Evolutionary conservation across 2,329 filamentous ascomycete genomes (phyloP).

Genomic region (Trichoderma koningiopsis): DNA sequence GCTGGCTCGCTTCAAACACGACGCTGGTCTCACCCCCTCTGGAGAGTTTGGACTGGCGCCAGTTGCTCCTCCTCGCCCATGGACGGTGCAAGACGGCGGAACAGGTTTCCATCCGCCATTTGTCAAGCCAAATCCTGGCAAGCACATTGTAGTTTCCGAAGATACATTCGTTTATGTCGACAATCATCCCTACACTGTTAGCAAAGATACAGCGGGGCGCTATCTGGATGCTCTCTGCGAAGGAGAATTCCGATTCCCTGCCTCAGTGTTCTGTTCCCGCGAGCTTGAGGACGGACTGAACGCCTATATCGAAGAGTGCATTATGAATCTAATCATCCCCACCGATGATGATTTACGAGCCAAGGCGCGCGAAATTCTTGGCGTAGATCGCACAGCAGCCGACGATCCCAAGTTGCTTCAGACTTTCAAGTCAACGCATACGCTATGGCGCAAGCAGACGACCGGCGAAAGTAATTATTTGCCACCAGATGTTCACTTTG

Average conservation of each 20-base stretch:
- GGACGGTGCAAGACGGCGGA: conserved; percentile 8
- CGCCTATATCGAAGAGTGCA: conserved; percentile 10
- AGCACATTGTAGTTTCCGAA: not conserved
- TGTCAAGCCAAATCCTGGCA: not conserved
- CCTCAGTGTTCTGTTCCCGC: conserved; percentile 14
- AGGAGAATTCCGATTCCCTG: conserved; percentile 1
- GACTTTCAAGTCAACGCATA: conserved; percentile 11
- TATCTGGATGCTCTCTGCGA: not conserved
- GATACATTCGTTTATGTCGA: conserved; percentile 1
- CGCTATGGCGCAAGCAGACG: not conserved
- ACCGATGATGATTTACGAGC: conserved; percentile 13
- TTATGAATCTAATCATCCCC: not conserved
- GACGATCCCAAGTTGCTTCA: conserved; percentile 9
- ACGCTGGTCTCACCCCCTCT: not conserved
- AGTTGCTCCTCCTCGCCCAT: not conserved
- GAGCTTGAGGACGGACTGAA: conserved; percentile 17
- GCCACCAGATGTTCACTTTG: not conserved
- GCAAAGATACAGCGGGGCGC: conserved; percentile 11
- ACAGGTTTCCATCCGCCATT: not conserved
- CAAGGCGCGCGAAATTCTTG: conserved; percentile 8
- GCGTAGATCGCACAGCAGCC: conserved; percentile 12
- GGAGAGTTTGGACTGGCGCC: not conserved
- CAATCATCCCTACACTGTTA: not conserved
- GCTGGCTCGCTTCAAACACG: conserved; percentile 17
- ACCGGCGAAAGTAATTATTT: not conserved